A percentile compares a stretch with the other conserved stretches of the same genome.
Conservation (phyloP, 2,329 filamentous ascomycete genomes). For the Clonostachys solani region DNA sequence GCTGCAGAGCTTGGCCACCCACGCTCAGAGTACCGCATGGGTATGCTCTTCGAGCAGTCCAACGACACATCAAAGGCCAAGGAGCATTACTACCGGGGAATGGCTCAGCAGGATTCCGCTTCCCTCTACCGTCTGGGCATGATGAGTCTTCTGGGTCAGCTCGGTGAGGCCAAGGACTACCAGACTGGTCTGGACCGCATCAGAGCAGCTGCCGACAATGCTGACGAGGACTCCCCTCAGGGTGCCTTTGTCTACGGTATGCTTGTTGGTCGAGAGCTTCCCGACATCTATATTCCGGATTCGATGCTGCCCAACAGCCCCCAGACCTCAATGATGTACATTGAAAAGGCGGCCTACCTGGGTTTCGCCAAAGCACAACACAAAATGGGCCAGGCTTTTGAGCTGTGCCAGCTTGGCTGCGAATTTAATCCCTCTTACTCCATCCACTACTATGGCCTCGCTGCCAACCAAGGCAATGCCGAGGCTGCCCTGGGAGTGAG, state of each 20-base stretch:
- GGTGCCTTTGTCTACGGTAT: slow-evolving; percentile 95
- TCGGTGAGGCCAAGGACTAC: slow-evolving; percentile 82
- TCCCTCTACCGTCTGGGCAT: slow-evolving; percentile 86
- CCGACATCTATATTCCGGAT: slow-evolving; percentile 80
- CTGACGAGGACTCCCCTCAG: slow-evolving; percentile 95
- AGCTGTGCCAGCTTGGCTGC: slow-evolving; percentile 88
- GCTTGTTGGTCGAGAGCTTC: slow-evolving; percentile 84
- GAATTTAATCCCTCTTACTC: slow-evolving; percentile 93
- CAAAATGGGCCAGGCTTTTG: slow-evolving; percentile 95
- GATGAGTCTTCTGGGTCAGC: slow-evolving; percentile 95
- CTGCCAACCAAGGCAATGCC: slow-evolving; percentile 84
- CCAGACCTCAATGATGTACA: slow-evolving; percentile 73
- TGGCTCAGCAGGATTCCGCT: slow-evolving; percentile 79
- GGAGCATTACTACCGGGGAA: slow-evolving; percentile 81
- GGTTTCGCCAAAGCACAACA: slow-evolving; percentile 95
- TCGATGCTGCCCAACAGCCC: slow-evolving; percentile 67
- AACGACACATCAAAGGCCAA: slow-evolving; percentile 90
- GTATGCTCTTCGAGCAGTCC: slow-evolving; percentile 95
- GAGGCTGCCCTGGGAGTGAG: slow-evolving; percentile 96
- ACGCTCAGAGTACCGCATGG: slow-evolving; percentile 91
- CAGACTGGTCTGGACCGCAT: slow-evolving; percentile 77
- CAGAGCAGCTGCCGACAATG: slow-evolving; percentile 73
- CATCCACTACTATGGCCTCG: slow-evolving; percentile 91
- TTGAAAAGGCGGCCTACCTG: slow-evolving; percentile 93
- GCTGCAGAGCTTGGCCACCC: slow-evolving; percentile 85